Evolutionary conservation across 1,284 basidiomycete genomes (phyloP), one percentile per base, ranked within the genome.

Genomic region (Cutaneotrichosporon mucoides): DNA sequence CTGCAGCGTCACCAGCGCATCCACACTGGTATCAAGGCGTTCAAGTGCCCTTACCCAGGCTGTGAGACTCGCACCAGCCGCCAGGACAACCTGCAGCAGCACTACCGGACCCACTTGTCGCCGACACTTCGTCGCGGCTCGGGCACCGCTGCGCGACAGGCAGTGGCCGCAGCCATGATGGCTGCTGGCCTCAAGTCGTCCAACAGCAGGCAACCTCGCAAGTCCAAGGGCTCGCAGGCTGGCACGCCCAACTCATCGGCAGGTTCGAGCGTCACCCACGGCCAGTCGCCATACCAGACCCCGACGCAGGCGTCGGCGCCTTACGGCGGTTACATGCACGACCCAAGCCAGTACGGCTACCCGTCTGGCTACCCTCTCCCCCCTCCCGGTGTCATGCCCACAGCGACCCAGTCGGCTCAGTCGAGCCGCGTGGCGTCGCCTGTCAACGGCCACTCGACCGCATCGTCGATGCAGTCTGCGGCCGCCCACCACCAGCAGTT

Each of bases 11-110:
- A 76, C 65, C 73, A 75, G 62, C 58, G 73, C 62, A 77, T 77
- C 44, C 76, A 76, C 57, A 76, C 74, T 3, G 74, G 76, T 45
- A 75, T 76, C 52, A 77, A 76, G 68, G 76, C 74, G 35, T 75
- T 76, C 69, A 74, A 72, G 62, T 77, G 74, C 62, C 76, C 75
- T 6, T 76, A 71, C 65, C 76, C 74, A 11, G 74, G 73, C 9
- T 76, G 74, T 59, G 73, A 76, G 66, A 76, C 74, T 33, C 66
- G 71, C 57, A 76, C 73, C 15, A 75, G 71, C 56, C 63, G 75
- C 44, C 73, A 76, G 66, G 75, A 77, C 59, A 76, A 76, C 61
- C 57, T 76, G 12, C 74, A 76, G 59, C 76, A 76, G 63, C 76
- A 77, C 64, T 76, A 76, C 61, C 73, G 75, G 1, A 76, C 75